Base-by-base conservation (phyloP, 345 rosid genomes). In the Laguncularia racemosa region DNA sequence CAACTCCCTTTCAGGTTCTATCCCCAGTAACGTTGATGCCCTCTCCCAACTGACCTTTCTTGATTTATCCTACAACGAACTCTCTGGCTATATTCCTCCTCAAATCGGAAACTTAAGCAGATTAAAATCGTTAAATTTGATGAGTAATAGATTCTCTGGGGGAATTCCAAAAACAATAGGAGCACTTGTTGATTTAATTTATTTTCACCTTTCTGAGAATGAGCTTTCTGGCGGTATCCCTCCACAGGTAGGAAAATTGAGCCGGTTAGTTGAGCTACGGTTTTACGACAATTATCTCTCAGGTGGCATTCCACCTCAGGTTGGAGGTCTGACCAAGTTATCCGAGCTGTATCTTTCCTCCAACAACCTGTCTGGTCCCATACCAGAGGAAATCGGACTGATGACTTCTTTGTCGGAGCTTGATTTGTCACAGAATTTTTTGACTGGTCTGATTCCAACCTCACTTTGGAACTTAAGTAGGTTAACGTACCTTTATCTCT, bases 271-370 rank as follows among this genome's bases (percentile, higher is more conserved):
- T 33, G 40, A 33, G 2, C 40, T 33, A 8, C 10, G 0, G 1
- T 1, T 33, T 33, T 33, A 3, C 40, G 1, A 33, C 7, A 33
- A 33, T 33, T 8, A 3, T 1, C 40, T 33, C 10, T 33, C 40
- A 2, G 40, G 40, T 33, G 40, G 40, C 40, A 33, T 33, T 33
- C 40, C 40, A 33, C 40, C 40, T 3, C 1, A 33, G 40, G 9
- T 58, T 12, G 52, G 52, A 12, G 48, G 48, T n/a, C n/a, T 58
- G 16, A 58, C 50, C 13, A 1, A 13, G 21, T 12, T 46, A 20
- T n/a, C n/a, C n/a, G n/a, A 0, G 0, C 11, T 3, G 0, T 58
- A 5, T 44, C 19, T 58, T 26, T 46, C 2, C 14, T 3, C 0
- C 1, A 58, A 58, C 44, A 33, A 16, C 46, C 61, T 58, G 33